Evolutionary conservation across 2,329 filamentous ascomycete species (phyloP), one percentile per base, ranked within the genome.

Genomic region (Pochonia chlamydosporia): DNA sequence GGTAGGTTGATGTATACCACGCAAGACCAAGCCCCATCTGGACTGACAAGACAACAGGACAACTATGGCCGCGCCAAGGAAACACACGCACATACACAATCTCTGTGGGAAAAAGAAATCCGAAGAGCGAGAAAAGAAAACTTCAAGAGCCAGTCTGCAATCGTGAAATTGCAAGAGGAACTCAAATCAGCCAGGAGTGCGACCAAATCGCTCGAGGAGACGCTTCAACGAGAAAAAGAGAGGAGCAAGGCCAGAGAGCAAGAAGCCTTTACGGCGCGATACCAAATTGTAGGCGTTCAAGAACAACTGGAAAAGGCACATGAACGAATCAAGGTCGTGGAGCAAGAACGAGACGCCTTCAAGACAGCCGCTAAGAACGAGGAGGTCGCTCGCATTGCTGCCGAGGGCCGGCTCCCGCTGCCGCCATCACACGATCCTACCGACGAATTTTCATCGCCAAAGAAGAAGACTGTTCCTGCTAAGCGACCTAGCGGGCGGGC

Each of bases 91-190:
- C 81, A 85, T 59, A 82, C 81, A 9, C 79, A 84, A 63, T 69
- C 79, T 18, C 65, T 86, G 9, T 88, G 84, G 78, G 85, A 89
- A 57, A 88, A 88, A 61, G 85, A 89, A 62, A 82, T 87, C 37
- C 77, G 84, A 46, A 75, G 81, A 47, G 76, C 79, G 9, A 74
- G 83, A 43, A 89, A 89, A 56, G 85, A 89, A 56, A 82, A 81
- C 3, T 88, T 87, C 73, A 88, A 87, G 60, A 77, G 79, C n/a
- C 83, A 87, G 55, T 87, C 84, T 3, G 66, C 71, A 10, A 75
- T 84, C 26, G 78, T 88, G 56, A 87, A 87, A 60, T 62, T 85
- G n/a, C 84, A 88, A 60, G 85, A 88, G 56, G 84, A 89, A 57
- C 73, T 87, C 53, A 88, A 88, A 61, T 69, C 78, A 1, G 70